Conservation (phyloP, 345 rosid species). For the Litchi chinensis region DNA sequence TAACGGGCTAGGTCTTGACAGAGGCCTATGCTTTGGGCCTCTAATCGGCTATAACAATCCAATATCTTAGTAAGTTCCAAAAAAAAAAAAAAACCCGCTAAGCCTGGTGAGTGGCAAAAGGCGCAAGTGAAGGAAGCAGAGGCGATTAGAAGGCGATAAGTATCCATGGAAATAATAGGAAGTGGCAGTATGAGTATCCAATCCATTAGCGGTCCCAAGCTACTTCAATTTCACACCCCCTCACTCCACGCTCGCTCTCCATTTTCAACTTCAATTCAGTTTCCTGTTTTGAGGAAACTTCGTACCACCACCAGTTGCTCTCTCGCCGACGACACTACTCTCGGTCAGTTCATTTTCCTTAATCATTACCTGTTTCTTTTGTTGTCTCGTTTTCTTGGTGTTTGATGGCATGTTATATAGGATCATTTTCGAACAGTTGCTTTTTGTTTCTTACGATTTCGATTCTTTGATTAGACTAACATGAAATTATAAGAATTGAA, state of each 20-base stretch:
- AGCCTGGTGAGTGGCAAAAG: not conserved
- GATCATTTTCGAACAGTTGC: not conserved
- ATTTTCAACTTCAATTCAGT: not conserved
- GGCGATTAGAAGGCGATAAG: not conserved
- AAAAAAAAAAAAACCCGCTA: too few species aligned
- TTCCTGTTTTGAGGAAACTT: slow-evolving; percentile 18
- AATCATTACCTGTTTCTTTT: not conserved
- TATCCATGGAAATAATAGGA: slow-evolving; percentile 41
- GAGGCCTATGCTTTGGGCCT: too few species aligned
- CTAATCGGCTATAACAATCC: too few species aligned
- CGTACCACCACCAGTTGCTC: slow-evolving; percentile 25
- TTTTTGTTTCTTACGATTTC: not conserved
- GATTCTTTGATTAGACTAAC: not conserved
- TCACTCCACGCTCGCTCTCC: slow-evolving; percentile 17
- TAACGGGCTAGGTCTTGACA: too few species aligned
- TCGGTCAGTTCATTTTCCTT: slow-evolving; percentile 27
- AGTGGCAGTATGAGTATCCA: slow-evolving; percentile 17
- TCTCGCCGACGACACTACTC: slow-evolving; percentile 33
- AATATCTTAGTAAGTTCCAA: not conserved
- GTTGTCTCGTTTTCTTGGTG: not conserved
- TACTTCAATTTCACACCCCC: slow-evolving; percentile 25
- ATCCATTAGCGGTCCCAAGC: not conserved
- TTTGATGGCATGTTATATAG: not conserved
- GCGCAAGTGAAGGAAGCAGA: not conserved
- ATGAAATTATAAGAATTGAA: not conserved